Evolutionary conservation across 2,329 filamentous ascomycete genomes (phyloP).

Genomic region (Hypoxylon sp.): DNA sequence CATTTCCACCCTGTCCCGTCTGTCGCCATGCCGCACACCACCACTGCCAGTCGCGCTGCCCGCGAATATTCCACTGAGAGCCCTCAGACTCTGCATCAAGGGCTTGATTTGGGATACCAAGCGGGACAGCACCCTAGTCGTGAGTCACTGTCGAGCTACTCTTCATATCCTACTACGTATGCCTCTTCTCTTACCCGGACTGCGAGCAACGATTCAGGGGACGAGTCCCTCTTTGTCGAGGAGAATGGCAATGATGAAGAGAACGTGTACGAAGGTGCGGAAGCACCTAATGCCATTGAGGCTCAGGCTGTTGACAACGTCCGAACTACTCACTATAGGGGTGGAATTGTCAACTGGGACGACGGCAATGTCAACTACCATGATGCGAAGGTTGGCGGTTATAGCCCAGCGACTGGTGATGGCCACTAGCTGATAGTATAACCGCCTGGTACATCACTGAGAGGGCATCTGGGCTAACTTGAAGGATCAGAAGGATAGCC

Average conservation of each 20-base stretch:
- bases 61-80: background rate
- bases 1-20: background rate
- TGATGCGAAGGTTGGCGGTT: background rate
- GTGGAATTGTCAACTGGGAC: background rate
- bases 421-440: background rate
- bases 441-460: background rate
- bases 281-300: background rate
- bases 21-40: background rate
- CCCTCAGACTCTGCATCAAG: background rate
- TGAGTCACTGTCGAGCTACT: background rate
- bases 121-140: background rate
- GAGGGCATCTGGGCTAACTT: background rate
- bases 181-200: background rate
- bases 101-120: background rate
- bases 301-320: background rate
- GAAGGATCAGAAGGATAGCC: background rate
- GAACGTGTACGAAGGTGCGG: background rate
- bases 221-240: conserved; percentile 29
- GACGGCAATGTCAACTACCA: background rate
- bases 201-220: background rate
- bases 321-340: background rate
- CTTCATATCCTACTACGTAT: background rate
- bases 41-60: background rate
- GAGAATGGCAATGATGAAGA: background rate
- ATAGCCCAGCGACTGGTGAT: background rate